Base-by-base conservation (phyloP, 768 basidiomycete genomes). In the Gloeopeniophorella convolvens region DNA sequence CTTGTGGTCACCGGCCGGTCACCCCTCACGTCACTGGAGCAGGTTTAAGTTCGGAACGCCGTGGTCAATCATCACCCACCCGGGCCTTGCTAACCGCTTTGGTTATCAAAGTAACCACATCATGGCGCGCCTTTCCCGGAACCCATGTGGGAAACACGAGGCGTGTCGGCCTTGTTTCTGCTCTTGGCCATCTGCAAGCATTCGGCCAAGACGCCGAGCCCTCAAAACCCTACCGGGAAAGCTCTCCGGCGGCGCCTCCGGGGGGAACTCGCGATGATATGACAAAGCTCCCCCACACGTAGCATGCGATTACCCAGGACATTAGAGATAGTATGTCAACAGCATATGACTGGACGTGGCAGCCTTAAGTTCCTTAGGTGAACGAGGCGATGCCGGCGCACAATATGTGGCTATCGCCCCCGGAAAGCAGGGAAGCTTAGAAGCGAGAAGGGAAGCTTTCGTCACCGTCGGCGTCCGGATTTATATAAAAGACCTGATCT, bases 341-440 rank as follows among this genome's bases (percentile, higher is more conserved):
- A 42, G 15, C 40, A 49, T 35, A 42, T 44, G 35, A 50, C 30
- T 15, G 21, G 9, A 21, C 24, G 31, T 33, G 43, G 27, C 42
- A 24, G 27, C 21, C 35, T 5, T 36, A 16, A 18, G 16, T 36
- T n/a, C 20, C 12, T 40, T 40, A n/a, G 21, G 26, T 24, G 26
- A 23, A 20, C 39, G 21, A 24, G 7, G 21, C 26, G 39, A 13
- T 40, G 26, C 28, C 9, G 21, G 33, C 37, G 45, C 12, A 47
- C 34, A 40, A 28, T 26, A 46, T 26, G 24, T 51, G 40, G 31
- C 5, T 41, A 28, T 34, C 31, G 13, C 39, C 39, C 31, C 45
- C 51, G 51, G 34, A 48, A 32, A 47, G 34, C 34, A 52, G 51
- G 51, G 51, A 42, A 48, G 45, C 45, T 52, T 53, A 53, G 41